Evolutionary conservation across 176 grass and related monocot genomes (phyloP), one percentile per base, ranked within the genome.

Genomic region (Ananas comosus): DNA sequence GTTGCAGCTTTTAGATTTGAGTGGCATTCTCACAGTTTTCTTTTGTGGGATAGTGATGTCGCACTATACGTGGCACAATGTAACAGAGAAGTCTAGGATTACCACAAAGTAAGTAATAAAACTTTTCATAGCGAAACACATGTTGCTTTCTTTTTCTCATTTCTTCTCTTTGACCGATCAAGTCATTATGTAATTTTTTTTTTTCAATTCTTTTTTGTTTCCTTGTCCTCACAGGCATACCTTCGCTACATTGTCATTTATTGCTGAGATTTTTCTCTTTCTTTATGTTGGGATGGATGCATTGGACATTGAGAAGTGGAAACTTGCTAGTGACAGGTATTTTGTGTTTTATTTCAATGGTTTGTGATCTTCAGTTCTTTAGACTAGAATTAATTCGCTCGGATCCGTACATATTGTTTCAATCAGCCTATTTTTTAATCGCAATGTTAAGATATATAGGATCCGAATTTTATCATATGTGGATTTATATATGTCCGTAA

Each of bases 261-360:
- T 97, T 73, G 81, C 93, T 69, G 89, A 97, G 76, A 87, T 80
- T 72, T 97, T 92, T 80, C 71, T 97, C 17, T 97, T 97, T 73
- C 93, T 97, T 51, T 97, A 97, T 81, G 93, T 97, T 63, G 86
- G 93, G 79, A 97, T 97, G 93, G 93, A 97, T 83, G 93, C 93
- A 52, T 76, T 97, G 73, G 93, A 97, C 80, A 90, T 97, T 85
- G 93, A 97, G 72, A 97, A 92, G 85, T 97, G 93, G 93, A 85
- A 22, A 71, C 87, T 92, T 79, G 93, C 87, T 50, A 90, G 93
- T 82, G 79, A 68, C 78, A 97, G 81, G 89, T 97, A 85, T 11
- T 25, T 68, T 67, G 79, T 79, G 12, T 72, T 73, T 56, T 67
- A 59, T 6, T 59, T 18, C 56, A 42, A 5, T 59, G 3, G 19